phyloP scores from a whole-genome alignment of 2,329 filamentous ascomycete genomes.

The Akanthomyces lecanii region DNA sequence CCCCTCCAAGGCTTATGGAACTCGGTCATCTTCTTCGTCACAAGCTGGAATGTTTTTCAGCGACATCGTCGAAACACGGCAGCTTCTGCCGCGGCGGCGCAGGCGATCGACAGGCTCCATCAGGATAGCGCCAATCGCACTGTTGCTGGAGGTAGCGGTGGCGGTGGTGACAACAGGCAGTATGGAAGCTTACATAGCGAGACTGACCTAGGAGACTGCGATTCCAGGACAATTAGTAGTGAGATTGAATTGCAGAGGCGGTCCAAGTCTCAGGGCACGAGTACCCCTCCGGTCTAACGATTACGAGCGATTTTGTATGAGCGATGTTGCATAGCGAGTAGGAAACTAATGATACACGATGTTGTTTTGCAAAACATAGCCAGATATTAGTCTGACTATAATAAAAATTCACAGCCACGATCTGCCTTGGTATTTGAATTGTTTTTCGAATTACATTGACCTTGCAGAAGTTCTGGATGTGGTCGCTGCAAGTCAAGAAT shows the following conservation, averaged over 20 bases:
- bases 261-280: conserved; percentile 7
- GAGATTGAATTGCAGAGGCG: conserved; percentile 18
- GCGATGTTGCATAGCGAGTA: background rate
- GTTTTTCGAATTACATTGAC: background rate
- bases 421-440: background rate
- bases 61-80: conserved; percentile 11
- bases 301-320: background rate
- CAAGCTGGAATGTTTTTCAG: conserved; percentile 43
- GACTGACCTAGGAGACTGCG: conserved; percentile 18
- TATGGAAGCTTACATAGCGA: conserved; percentile 16
- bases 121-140: conserved; percentile 8
- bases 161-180: background rate
- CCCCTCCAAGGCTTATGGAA: conserved; percentile 81
- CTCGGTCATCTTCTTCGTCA: conserved; percentile 68
- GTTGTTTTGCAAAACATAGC: background rate
- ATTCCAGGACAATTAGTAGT: conserved; percentile 17
- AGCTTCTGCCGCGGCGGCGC: conserved; percentile 5
- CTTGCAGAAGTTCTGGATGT: background rate
- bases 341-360: background rate
- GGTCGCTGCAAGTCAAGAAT: background rate
- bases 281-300: background rate
- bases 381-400: conserved; percentile 5
- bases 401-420: background rate
- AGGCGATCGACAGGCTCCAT: conserved; percentile 5
- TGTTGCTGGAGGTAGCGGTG: background rate